Evolutionary conservation across 2,329 filamentous ascomycete species (phyloP).

Genomic region (Aspergillus persii): DNA sequence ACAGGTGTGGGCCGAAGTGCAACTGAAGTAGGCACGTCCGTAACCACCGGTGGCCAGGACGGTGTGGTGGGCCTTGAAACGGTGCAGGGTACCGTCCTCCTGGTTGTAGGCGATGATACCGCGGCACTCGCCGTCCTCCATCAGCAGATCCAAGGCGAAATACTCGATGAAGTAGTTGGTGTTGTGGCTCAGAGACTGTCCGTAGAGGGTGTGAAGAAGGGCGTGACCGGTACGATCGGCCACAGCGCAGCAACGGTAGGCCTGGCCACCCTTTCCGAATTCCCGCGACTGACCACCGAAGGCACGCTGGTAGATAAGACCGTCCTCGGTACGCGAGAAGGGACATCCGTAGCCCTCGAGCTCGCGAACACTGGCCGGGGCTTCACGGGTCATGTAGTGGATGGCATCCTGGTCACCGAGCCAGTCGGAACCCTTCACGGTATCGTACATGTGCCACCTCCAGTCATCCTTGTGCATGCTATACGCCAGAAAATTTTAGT

Average conservation of each 20-base stretch:
- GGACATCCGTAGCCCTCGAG: slow-evolving; percentile 97
- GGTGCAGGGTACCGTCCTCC: slow-evolving; percentile 95
- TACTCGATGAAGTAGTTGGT: slow-evolving; percentile 99
- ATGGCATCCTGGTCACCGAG: slow-evolving; percentile 96
- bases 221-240: slow-evolving; percentile 97
- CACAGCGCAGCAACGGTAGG: slow-evolving; percentile 94
- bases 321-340: slow-evolving; percentile 88
- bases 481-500: slow-evolving; percentile 7
- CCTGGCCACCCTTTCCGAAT: slow-evolving; percentile 94
- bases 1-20: slow-evolving; percentile 96
- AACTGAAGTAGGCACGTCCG: slow-evolving; percentile 96
- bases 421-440: slow-evolving; percentile 97
- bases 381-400: slow-evolving; percentile 97
- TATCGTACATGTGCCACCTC: slow-evolving; percentile 99
- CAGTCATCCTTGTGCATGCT: slow-evolving; percentile 99
- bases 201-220: slow-evolving; percentile 96
- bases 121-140: slow-evolving; percentile 95
- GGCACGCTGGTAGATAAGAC: slow-evolving; percentile 96
- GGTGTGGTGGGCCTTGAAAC: slow-evolving; percentile 95
- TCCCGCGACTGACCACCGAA: slow-evolving; percentile 97
- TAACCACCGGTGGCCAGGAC: slow-evolving; percentile 96
- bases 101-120: slow-evolving; percentile 98
- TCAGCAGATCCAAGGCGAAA: slow-evolving; percentile 94
- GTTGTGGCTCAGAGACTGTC: slow-evolving; percentile 94
- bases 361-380: slow-evolving; percentile 86